Evolutionary conservation across 2,329 filamentous ascomycete species (phyloP), one percentile per base, ranked within the genome.

Genomic region (Stemphylium lycopersici): DNA sequence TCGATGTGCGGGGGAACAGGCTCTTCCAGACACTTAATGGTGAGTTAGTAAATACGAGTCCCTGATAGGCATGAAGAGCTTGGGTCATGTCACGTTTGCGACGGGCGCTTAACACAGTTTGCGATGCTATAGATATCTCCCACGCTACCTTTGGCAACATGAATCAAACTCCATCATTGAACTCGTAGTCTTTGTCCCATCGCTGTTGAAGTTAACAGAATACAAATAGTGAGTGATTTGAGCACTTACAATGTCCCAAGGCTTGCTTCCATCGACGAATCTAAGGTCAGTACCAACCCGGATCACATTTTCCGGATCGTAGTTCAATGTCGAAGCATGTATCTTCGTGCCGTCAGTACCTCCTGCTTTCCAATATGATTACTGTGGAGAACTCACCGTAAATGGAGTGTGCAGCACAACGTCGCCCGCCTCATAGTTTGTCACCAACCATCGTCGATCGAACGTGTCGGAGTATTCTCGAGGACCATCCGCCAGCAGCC

Each of bases 291-390:
- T 85, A 0, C 80, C 83, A 0, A 85, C 76, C 1, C 83, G 77
- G 42, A 85, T 85, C 0, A 80, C 68, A 48, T 81, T 80, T 5
- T 80, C 71, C 0, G 77, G 76, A 38, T 84, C 81, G 41, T 81
- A 75, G 46, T 85, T 86, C 52, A 84, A 75, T 0, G 81, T 83
- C 2, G 82, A 84, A 0, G 83, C 82, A 63, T 85, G 83, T 15
- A 85, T 84, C 81, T 83, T 48, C 1, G 31, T 2, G 22, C 12
- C 26, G 26, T 69, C 32, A 70, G 59, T 26, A 15, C 16, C 8
- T 6, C 7, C 20, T 16, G 13, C 6, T 10, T 0, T 11, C 11
- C 6, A 12, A 1, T 12, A 7, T 15, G 8, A 26, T 6, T 8
- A 1, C 2, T 3, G 6, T 24, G 6, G 4, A 29, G 3, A 13